These are phyloP conservation scores for Eutrema yunnanense DNA, from an alignment of 345 rosid genomes.

Conservation along the genomic window DNA sequence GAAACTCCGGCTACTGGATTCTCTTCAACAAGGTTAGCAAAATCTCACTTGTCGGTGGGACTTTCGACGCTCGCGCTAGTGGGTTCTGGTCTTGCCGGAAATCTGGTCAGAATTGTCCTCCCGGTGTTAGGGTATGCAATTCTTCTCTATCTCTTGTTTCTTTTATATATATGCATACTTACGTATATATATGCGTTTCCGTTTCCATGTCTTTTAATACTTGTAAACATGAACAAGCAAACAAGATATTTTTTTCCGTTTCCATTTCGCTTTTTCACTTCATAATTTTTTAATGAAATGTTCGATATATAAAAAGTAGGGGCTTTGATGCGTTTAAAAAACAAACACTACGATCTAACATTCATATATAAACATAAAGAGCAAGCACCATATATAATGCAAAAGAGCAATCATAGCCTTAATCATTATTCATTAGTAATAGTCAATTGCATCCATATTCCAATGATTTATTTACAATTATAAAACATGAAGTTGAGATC, in stretches of 20 bases:
- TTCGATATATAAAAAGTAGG: too few species aligned
- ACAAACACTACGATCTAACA: neutral
- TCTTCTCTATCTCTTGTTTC: neutral
- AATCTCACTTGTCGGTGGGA: constrained; percentile 41
- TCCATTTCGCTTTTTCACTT: too few species aligned
- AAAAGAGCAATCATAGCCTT: neutral
- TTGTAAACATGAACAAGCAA: neutral
- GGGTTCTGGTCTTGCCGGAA: constrained; percentile 55
- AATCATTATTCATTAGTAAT: neutral
- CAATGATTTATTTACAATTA: neutral
- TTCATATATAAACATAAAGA: neutral
- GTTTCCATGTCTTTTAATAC: neutral
- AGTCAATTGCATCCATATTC: neutral
- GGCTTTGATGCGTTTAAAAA: too few species aligned
- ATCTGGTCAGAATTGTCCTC: constrained; percentile 49
- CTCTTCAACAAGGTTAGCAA: constrained; percentile 37
- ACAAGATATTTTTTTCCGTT: too few species aligned
- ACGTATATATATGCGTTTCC: neutral
- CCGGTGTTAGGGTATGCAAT: constrained; percentile 47
- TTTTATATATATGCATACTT: neutral
- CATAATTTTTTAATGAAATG: too few species aligned
- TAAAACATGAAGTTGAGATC: neutral
- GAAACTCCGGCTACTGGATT: constrained; percentile 48
- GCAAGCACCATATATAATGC: neutral
- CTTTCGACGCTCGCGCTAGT: constrained; percentile 45